phyloP scores from a whole-genome alignment of 2,329 filamentous ascomycete species.

The Fusarium sp. region DNA sequence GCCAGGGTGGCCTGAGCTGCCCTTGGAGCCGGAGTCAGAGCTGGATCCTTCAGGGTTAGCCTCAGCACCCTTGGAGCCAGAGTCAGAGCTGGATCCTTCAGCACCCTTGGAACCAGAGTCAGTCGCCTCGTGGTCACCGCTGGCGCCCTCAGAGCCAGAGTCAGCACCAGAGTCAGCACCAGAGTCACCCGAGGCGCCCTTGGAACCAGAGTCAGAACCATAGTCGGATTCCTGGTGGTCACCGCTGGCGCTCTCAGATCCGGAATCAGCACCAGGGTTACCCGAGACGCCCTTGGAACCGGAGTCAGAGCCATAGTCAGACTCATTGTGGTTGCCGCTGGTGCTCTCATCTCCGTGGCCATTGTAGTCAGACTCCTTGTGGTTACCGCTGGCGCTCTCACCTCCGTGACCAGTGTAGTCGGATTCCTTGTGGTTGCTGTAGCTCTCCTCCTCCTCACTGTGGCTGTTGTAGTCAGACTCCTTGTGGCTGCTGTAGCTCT shows the following conservation, averaged over 20 bases:
- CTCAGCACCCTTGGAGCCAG: neutral
- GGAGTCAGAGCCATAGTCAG: no score
- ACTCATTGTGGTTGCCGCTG: neutral
- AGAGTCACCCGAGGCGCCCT: neutral
- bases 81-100: neutral
- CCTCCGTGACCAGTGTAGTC: neutral
- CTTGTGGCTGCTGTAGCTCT: neutral
- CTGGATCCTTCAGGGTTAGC: neutral
- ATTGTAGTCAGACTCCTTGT: neutral
- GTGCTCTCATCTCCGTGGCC: neutral
- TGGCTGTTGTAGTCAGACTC: neutral
- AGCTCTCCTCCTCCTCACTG: neutral
- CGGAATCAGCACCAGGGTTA: no score
- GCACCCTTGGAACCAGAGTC: neutral
- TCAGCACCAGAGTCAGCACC: neutral
- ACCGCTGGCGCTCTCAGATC: fast-evolving
- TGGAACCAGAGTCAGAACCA: neutral
- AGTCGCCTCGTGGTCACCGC: neutral
- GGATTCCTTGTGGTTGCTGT: neutral
- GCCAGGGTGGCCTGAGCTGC: neutral
- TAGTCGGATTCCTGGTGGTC: neutral
- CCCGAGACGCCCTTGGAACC: no score
- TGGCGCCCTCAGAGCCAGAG: neutral
- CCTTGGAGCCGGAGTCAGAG: neutral
- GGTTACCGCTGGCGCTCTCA: neutral